Evolutionary conservation across 495 filamentous ascomycete genomes (phyloP).

Genomic region (Aspergillus sclerotioniger): DNA sequence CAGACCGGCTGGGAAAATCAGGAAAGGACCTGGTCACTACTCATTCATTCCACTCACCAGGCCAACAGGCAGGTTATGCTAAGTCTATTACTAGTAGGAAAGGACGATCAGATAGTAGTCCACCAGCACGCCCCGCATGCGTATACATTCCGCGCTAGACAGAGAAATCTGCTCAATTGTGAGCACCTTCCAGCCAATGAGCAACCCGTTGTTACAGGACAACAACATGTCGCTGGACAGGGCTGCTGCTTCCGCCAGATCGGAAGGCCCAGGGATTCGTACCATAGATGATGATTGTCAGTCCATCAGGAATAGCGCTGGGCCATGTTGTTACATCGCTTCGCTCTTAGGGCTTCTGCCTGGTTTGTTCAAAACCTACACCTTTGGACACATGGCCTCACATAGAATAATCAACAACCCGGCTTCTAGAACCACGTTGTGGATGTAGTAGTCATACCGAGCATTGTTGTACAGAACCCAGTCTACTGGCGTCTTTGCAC

Average conservation of each 20-base stretch:
- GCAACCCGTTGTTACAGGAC: background rate
- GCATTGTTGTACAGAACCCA: background rate
- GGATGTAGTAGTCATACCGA: background rate
- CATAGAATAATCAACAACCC: no score
- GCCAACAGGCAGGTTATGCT: background rate
- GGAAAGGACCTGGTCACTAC: background rate
- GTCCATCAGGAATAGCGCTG: no score
- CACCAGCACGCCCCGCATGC: background rate
- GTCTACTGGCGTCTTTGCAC: background rate
- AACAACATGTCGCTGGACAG: background rate
- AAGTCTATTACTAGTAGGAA: background rate
- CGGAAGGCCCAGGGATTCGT: no score
- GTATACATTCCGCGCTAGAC: constrained; percentile 10
- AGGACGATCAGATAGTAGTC: background rate
- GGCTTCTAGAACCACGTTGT: no score
- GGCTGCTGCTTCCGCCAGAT: background rate
- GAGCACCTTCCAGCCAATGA: constrained; percentile 26
- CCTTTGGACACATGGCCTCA: no score
- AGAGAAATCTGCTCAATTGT: constrained; percentile 31
- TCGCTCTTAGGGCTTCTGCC: no score
- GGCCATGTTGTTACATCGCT: no score
- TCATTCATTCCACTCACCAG: no score
- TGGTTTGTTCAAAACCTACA: no score
- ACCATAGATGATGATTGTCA: no score
- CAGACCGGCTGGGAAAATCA: background rate